These are phyloP conservation scores for Ceriops decandra DNA, from an alignment of 345 rosid species.

Conservation along the genomic window DNA sequence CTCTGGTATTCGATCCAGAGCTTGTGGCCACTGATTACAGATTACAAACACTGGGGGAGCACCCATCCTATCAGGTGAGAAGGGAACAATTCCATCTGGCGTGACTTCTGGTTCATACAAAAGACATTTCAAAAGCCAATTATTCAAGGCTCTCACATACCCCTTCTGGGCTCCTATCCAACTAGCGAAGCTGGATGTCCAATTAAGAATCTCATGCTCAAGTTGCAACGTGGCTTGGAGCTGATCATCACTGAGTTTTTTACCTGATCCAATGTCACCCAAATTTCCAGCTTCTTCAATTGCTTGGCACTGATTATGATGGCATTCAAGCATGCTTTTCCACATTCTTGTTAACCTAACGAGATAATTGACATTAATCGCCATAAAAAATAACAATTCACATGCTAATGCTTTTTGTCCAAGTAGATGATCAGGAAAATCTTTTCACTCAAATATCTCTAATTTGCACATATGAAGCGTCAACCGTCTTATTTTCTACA, in stretches of 20 bases:
- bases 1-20: slow-evolving; percentile 71
- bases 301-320: slow-evolving; percentile 67
- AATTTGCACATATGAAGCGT: neutral
- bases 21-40: slow-evolving; percentile 93
- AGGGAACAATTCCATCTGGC: slow-evolving; percentile 81
- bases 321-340: slow-evolving; percentile 90
- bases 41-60: slow-evolving; percentile 91
- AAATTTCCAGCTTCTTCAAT: slow-evolving; percentile 64
- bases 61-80: slow-evolving; percentile 90
- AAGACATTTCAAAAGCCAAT: slow-evolving; percentile 82
- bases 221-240: slow-evolving; percentile 62
- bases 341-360: slow-evolving; percentile 88
- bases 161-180: slow-evolving; percentile 86
- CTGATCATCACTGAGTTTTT: slow-evolving; percentile 59
- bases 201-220: slow-evolving; percentile 70
- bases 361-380: slow-evolving; percentile 14
- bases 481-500: neutral
- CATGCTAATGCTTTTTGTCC: neutral
- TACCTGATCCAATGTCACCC: slow-evolving; percentile 57
- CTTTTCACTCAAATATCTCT: neutral
- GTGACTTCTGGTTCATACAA: slow-evolving; percentile 88
- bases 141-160: slow-evolving; percentile 66
- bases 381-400: slow-evolving; percentile 3
- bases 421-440: too few relatives aligned
- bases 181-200: slow-evolving; percentile 63